Conservation (phyloP, 257 asterid genomes). For the Penstemon eatonii region DNA sequence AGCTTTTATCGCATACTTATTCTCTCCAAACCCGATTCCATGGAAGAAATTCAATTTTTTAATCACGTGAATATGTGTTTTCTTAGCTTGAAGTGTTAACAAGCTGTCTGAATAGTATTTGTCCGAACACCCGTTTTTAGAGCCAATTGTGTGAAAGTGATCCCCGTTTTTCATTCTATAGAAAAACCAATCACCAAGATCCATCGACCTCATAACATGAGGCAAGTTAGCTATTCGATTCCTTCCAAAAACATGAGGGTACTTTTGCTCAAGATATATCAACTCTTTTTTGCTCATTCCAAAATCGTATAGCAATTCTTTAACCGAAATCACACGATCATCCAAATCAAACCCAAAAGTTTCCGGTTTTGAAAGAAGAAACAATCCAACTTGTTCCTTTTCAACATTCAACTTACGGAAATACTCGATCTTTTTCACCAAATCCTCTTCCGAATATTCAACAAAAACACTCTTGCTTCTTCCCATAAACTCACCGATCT, state of each 20-base stretch:
- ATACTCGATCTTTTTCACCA: constrained; percentile 48
- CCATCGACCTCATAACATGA: constrained; percentile 50
- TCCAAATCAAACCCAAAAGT: constrained; percentile 43
- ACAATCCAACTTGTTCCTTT: constrained; percentile 46
- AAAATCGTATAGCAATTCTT: constrained; percentile 48
- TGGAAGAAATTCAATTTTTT: constrained; percentile 55
- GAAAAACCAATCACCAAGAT: constrained; percentile 69
- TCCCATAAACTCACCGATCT: constrained; percentile 56
- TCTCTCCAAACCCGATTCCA: constrained; percentile 63
- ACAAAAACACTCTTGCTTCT: constrained; percentile 41
- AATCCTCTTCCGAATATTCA: constrained; percentile 47
- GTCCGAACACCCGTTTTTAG: constrained; percentile 38
- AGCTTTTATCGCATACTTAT: constrained; percentile 47
- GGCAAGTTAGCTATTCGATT: constrained; percentile 58
- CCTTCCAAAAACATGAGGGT: constrained; percentile 67
- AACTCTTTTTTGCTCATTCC: constrained; percentile 39
- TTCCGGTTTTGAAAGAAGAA: constrained; percentile 58
- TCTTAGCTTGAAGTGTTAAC: constrained; percentile 35
- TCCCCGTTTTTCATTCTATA: constrained; percentile 46
- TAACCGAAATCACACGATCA: constrained; percentile 43
- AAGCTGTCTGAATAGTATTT: constrained; percentile 37
- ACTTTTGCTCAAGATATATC: constrained; percentile 40
- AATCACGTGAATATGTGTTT: constrained; percentile 31
- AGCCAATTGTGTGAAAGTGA: constrained; percentile 32
- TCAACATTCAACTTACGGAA: constrained; percentile 44